Evolutionary conservation across 352 stramenopile species (phyloP).

Genomic region (Blastocystis sp.): DNA sequence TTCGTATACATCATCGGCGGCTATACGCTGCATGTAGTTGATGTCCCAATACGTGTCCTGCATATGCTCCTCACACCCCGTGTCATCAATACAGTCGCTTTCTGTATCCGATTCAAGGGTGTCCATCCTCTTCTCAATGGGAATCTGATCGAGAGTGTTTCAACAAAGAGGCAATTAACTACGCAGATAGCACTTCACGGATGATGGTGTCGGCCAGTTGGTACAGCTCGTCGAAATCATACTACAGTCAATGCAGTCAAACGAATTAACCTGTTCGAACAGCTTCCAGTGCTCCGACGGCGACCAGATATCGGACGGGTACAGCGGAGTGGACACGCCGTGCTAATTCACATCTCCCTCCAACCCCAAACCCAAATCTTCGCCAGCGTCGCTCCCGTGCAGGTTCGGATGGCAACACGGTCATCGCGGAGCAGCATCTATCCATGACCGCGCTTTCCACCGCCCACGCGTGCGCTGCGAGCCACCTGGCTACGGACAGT

Average conservation of each 20-base stretch:
- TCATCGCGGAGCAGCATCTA: conserved; percentile 66
- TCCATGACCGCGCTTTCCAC: neutral
- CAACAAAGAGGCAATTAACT: neutral
- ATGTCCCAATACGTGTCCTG: conserved; percentile 58
- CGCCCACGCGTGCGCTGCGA: conserved; percentile 20
- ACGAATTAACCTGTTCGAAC: conserved; percentile 7
- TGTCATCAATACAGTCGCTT: conserved; percentile 51
- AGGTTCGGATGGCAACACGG: neutral
- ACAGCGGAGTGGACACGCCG: conserved; percentile 26
- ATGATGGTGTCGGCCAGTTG: conserved; percentile 29
- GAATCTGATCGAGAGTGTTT: neutral
- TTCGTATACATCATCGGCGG: neutral
- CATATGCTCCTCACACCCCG: conserved; percentile 43
- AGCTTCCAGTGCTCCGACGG: conserved; percentile 49
- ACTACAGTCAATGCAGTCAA: neutral
- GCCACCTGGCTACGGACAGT: neutral
- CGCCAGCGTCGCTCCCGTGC: conserved; percentile 37
- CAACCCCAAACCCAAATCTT: conserved; percentile 49
- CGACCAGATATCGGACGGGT: conserved; percentile 41
- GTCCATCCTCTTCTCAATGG: neutral
- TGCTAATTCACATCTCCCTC: neutral
- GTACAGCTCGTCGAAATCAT: conserved; percentile 46
- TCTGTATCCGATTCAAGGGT: neutral
- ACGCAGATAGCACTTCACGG: neutral
- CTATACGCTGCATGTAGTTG: conserved; percentile 44